These are phyloP conservation scores for Digitaria exilis DNA, from an alignment of 202 grass and related monocot genomes.

Conservation along the genomic window DNA sequence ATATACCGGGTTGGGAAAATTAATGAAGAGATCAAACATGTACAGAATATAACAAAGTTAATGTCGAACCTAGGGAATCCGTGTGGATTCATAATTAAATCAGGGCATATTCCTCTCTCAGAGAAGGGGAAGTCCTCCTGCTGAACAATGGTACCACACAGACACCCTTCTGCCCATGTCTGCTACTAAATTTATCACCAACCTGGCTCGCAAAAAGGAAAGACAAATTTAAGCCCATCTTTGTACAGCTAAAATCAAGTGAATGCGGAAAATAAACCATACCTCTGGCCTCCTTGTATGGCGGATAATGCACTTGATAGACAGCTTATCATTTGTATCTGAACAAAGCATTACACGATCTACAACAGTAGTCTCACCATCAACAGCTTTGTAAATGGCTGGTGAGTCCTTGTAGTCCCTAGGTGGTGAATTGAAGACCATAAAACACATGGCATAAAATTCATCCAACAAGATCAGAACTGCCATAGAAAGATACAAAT, in stretches of 20 bases:
- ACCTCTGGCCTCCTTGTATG: conserved; percentile 93
- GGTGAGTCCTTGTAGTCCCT: conserved; percentile 67
- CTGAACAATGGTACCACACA: conserved; percentile 96
- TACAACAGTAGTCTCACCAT: conserved; percentile 90
- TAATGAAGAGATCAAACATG: conserved; percentile 22
- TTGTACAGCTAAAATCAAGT: conserved; percentile 34
- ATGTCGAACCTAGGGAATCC: conserved; percentile 89
- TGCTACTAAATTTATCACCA: conserved; percentile 99
- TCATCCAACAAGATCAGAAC: conserved; percentile 7
- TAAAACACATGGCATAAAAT: conserved; percentile 27
- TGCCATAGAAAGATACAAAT: background rate
- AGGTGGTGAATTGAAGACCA: conserved; percentile 24
- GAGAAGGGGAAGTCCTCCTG: conserved; percentile 98
- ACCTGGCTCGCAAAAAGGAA: conserved; percentile 55
- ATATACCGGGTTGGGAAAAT: conserved; percentile 38
- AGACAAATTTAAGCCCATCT: conserved; percentile 18
- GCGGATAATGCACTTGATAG: conserved; percentile 92
- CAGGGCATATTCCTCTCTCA: conserved; percentile 95
- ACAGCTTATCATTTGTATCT: conserved; percentile 83
- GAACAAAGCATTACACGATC: conserved; percentile 88
- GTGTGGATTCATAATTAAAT: conserved; percentile 99
- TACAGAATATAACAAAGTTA: conserved; percentile 30
- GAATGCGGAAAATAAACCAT: conserved; percentile 29
- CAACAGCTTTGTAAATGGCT: conserved; percentile 76
- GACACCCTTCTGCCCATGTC: conserved; percentile 98